These are phyloP conservation scores for Daldinia sp. DNA, from an alignment of 2,329 filamentous ascomycete genomes.

Conservation along the genomic window DNA sequence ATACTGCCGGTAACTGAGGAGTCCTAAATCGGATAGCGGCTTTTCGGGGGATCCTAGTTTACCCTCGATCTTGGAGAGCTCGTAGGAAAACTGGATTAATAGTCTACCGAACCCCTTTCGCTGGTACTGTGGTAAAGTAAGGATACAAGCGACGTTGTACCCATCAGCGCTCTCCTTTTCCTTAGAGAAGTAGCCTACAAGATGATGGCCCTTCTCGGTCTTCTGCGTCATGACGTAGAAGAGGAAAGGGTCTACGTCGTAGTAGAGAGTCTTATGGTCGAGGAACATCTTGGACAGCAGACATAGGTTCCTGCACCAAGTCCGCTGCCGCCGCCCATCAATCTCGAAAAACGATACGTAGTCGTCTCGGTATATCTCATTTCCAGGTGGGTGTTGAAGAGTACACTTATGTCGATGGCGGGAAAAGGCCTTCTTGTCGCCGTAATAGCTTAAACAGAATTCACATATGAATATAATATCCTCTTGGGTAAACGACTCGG, in stretches of 20 bases:
- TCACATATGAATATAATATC: constrained; percentile 97
- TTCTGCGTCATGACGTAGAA: constrained; percentile 98
- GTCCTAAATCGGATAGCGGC: constrained; percentile 89
- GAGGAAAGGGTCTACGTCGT: constrained; percentile 98
- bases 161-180: constrained; percentile 97
- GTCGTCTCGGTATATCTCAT: constrained; percentile 97
- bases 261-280: constrained; percentile 96
- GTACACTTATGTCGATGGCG: constrained; percentile 91
- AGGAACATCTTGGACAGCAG: constrained; percentile 95
- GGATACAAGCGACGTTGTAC: constrained; percentile 97
- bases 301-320: constrained; percentile 96
- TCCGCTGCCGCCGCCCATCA: constrained; percentile 90
- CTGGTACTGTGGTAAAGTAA: constrained; percentile 96
- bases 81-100: constrained; percentile 96
- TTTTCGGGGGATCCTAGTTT: constrained; percentile 98
- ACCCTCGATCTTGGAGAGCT: constrained; percentile 92
- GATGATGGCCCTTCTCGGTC: constrained; percentile 88
- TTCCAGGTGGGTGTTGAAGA: constrained; percentile 90
- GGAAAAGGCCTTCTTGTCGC: constrained; percentile 80
- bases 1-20: constrained; percentile 94
- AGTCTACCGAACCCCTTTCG: constrained; percentile 92
- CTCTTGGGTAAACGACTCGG: constrained; percentile 84
- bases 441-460: constrained; percentile 93
- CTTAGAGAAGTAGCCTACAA: constrained; percentile 99
- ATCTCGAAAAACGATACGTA: constrained; percentile 97